Conservation (phyloP, 768 basidiomycete genomes). For the Mycena capillaripes region DNA sequence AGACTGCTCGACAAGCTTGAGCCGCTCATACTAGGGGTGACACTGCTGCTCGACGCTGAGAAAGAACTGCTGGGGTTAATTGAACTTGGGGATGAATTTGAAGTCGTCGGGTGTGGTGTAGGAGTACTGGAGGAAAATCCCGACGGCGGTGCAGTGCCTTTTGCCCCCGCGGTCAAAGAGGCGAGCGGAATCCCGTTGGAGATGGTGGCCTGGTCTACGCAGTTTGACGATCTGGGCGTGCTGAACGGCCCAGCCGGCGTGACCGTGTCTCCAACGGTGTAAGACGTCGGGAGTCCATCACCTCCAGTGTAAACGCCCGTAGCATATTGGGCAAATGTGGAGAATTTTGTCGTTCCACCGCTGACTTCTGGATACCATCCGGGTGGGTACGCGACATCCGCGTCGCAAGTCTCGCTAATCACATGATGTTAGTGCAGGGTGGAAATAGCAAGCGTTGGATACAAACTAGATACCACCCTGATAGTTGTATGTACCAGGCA, state of each 20-base stretch:
- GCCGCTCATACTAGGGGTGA: neutral
- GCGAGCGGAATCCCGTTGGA: constrained; percentile 53
- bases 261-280: constrained; percentile 56
- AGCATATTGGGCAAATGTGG: constrained; percentile 59
- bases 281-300: constrained; percentile 36
- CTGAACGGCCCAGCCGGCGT: constrained; percentile 53
- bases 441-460: constrained; percentile 6
- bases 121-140: constrained; percentile 8
- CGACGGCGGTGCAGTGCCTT: constrained; percentile 19
- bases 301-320: constrained; percentile 52
- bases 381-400: constrained; percentile 60
- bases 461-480: constrained; percentile 51
- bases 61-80: neutral
- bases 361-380: constrained; percentile 59
- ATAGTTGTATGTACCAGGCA: constrained; percentile 61
- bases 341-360: constrained; percentile 54
- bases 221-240: constrained; percentile 58
- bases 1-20: neutral
- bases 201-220: constrained; percentile 51
- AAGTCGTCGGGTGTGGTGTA: neutral
- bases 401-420: constrained; percentile 56
- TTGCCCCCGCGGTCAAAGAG: constrained; percentile 11
- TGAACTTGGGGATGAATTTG: neutral
- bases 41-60: neutral
- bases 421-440: no score